Conservation (phyloP, 2,329 filamentous ascomycete genomes). For the Fusarium odoratissimum region DNA sequence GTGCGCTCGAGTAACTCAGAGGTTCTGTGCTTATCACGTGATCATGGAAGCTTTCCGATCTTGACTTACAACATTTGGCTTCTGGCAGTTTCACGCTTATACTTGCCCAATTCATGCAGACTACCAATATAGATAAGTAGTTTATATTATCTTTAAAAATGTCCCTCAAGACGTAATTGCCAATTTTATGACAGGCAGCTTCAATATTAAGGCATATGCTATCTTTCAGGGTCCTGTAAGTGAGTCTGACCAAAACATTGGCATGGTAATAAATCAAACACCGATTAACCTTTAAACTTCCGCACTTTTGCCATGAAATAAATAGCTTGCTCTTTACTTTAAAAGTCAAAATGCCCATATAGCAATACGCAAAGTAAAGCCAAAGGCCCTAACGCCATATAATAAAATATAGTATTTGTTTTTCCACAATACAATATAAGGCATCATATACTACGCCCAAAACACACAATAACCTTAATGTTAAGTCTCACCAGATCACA, state of each 20-base stretch:
- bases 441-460: too few relatives aligned
- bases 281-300: background rate
- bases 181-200: background rate
- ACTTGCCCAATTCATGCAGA: too few relatives aligned
- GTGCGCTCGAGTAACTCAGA: slow-evolving; percentile 11
- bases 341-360: too few relatives aligned
- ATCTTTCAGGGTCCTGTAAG: background rate
- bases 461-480: too few relatives aligned
- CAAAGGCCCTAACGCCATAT: too few relatives aligned
- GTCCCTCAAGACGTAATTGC: too few relatives aligned
- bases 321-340: too few relatives aligned
- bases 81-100: background rate
- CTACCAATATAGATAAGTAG: background rate
- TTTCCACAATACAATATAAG: too few relatives aligned
- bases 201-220: background rate
- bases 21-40: slow-evolving; percentile 38
- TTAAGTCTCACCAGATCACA: too few relatives aligned
- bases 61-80: slow-evolving; percentile 11
- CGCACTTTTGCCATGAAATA: background rate
- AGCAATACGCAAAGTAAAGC: too few relatives aligned
- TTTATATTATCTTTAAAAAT: background rate
- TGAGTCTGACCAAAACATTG: background rate
- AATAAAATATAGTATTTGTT: too few relatives aligned
- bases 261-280: background rate
- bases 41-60: background rate